phyloP scores from a whole-genome alignment of 192 early-diverging fungal species.

The Neocallimastix lanati region DNA sequence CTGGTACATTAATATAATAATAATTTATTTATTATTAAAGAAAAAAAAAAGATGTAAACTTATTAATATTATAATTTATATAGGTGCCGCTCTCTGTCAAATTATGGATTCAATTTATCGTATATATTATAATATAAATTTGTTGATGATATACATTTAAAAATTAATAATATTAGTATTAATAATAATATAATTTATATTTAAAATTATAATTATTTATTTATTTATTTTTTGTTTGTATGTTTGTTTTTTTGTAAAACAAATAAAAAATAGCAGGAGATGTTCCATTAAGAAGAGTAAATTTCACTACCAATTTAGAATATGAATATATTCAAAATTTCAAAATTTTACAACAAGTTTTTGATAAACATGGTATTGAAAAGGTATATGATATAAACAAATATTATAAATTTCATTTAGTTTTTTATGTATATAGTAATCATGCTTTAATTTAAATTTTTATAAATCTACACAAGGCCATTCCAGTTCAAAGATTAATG shows the following conservation, averaged over 20 bases:
- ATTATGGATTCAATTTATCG: conserved; percentile 57
- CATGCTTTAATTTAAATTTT: too few species aligned
- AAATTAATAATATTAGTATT: background rate
- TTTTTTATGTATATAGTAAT: too few species aligned
- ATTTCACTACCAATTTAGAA: conserved; percentile 84
- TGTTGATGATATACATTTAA: background rate
- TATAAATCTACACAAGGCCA: too few species aligned
- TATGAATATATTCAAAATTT: conserved; percentile 92
- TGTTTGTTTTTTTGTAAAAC: too few species aligned
- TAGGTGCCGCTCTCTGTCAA: conserved; percentile 54
- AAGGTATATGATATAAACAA: too few species aligned
- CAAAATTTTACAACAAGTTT: conserved; percentile 76
- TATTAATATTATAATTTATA: too few species aligned
- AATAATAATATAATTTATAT: conserved; percentile 14
- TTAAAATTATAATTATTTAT: background rate
- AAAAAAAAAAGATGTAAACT: too few species aligned
- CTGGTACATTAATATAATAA: too few species aligned
- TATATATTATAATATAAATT: conserved; percentile 6
- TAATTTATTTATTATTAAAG: too few species aligned
- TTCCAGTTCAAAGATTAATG: conserved; percentile 73
- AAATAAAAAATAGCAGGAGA: conserved; percentile 16
- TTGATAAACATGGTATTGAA: conserved; percentile 85
- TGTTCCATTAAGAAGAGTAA: conserved; percentile 74
- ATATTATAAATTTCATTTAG: too few species aligned
- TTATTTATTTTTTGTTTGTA: too few species aligned